These are phyloP conservation scores for Lasiodiplodia citricola DNA, from an alignment of 2,329 filamentous ascomycete genomes.

Conservation along the genomic window DNA sequence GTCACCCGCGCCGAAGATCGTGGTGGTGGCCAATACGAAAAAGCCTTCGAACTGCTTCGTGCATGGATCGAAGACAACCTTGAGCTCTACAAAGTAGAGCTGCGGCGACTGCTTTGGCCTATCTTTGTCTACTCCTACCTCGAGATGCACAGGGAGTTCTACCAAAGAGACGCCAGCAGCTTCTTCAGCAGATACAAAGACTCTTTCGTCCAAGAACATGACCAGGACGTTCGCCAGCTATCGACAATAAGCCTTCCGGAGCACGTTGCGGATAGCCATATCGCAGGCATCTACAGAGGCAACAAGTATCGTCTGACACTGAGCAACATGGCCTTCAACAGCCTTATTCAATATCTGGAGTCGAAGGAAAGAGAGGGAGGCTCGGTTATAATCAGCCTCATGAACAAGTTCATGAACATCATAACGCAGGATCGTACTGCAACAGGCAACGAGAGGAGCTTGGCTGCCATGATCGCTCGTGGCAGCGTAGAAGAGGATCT, in stretches of 20 bases:
- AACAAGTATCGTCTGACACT: slow-evolving; percentile 90
- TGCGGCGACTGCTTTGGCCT: slow-evolving; percentile 88
- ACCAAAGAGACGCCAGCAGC: slow-evolving; percentile 71
- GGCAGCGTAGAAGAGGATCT: slow-evolving; percentile 62
- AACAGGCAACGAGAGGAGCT: slow-evolving; percentile 62
- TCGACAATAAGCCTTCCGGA: slow-evolving; percentile 74
- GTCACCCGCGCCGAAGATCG: slow-evolving; percentile 67
- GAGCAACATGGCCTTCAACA: slow-evolving; percentile 82
- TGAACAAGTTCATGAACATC: slow-evolving; percentile 66
- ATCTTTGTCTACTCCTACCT: slow-evolving; percentile 93
- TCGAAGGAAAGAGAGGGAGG: slow-evolving; percentile 83
- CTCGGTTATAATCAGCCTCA: slow-evolving; percentile 74
- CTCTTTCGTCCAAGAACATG: slow-evolving; percentile 76
- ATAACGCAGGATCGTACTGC: slow-evolving; percentile 62
- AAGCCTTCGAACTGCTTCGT: slow-evolving; percentile 73
- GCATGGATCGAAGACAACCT: slow-evolving; percentile 91
- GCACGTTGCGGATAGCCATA: slow-evolving; percentile 76
- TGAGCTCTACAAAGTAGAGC: slow-evolving; percentile 93
- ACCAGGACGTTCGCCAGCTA: slow-evolving; percentile 79
- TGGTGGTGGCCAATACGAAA: slow-evolving; percentile 77
- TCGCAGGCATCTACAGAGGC: slow-evolving; percentile 79
- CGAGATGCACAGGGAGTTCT: slow-evolving; percentile 75
- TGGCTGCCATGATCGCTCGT: slow-evolving; percentile 63
- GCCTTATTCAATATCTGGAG: slow-evolving; percentile 86
- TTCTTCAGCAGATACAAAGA: slow-evolving; percentile 74